Percentiles rank a stretch among this genome's conserved stretches.
phyloP scores from a whole-genome alignment of 441 rosid species.

The Breynia disticha region DNA sequence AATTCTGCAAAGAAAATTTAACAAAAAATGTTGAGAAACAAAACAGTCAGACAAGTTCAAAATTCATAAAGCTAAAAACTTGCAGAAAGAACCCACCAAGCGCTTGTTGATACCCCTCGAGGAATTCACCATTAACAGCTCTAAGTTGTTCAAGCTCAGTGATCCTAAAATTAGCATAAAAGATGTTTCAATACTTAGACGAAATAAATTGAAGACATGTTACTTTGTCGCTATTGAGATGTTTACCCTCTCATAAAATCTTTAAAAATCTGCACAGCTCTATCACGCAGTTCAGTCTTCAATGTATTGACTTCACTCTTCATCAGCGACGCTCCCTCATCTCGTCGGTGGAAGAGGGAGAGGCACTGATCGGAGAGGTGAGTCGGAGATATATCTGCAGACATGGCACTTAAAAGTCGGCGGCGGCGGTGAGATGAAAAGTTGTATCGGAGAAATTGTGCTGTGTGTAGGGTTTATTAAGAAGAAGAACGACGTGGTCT shows the following conservation, averaged over 20 bases:
- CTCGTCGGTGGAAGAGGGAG: no score
- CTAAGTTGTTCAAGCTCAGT: slow-evolving; percentile 59
- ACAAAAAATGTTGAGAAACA: slow-evolving; percentile 6
- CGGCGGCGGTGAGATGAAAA: no score
- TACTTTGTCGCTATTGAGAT: background rate
- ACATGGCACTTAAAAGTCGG: no score
- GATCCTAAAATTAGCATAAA: slow-evolving; percentile 28
- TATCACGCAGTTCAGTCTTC: slow-evolving; percentile 25
- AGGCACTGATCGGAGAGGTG: no score
- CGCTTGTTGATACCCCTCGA: slow-evolving; percentile 56
- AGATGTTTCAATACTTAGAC: background rate
- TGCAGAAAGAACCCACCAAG: slow-evolving; percentile 32
- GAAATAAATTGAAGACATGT: background rate
- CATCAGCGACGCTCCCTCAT: no score
- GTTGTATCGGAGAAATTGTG: no score
- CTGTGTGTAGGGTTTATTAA: no score
- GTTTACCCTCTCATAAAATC: slow-evolving; percentile 51
- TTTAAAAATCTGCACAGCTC: slow-evolving; percentile 31
- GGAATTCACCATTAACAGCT: slow-evolving; percentile 36
- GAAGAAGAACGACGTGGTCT: no score
- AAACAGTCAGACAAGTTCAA: background rate
- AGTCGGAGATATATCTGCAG: no score
- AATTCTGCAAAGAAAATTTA: slow-evolving; percentile 29
- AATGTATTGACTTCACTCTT: slow-evolving; percentile 19
- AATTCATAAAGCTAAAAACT: slow-evolving; percentile 5